Conservation (phyloP, 306 rosid species). For the Medicago lupulina region DNA sequence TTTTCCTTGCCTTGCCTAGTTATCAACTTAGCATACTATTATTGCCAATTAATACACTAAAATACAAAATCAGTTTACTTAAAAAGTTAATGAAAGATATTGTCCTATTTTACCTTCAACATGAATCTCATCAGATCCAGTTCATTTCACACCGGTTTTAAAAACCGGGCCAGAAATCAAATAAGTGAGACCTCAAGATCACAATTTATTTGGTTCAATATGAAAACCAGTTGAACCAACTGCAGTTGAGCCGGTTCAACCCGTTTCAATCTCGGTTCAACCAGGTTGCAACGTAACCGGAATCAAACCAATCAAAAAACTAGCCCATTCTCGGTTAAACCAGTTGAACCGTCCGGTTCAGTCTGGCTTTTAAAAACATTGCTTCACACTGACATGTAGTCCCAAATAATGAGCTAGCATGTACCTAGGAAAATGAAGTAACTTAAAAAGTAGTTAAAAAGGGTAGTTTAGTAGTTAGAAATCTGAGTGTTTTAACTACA, state of each 20-base stretch:
- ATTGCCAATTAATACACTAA: conserved; percentile 44
- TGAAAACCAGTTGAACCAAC: neutral
- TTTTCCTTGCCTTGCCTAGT: conserved; percentile 39
- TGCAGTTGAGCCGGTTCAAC: neutral
- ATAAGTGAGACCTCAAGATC: neutral
- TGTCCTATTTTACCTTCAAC: conserved; percentile 38
- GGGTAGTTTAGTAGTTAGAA: conserved; percentile 44
- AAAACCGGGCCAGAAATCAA: neutral
- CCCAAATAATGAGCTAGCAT: conserved; percentile 34
- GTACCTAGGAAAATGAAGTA: conserved; percentile 38
- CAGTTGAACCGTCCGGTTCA: neutral
- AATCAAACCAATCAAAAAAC: neutral
- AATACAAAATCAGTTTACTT: conserved; percentile 41
- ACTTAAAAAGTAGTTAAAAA: conserved; percentile 41
- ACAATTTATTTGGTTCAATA: neutral
- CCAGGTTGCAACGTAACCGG: neutral
- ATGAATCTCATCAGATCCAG: conserved; percentile 34
- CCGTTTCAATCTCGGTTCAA: neutral
- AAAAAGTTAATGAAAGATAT: conserved; percentile 40
- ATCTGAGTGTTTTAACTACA: conserved; percentile 50
- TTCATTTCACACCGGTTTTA: neutral
- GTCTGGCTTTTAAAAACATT: neutral
- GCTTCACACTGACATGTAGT: conserved; percentile 25
- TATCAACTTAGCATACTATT: conserved; percentile 27
- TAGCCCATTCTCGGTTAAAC: neutral